These are phyloP conservation scores for Colletotrichum tabaci DNA, from an alignment of 2,329 filamentous ascomycete genomes.

Conservation along the genomic window DNA sequence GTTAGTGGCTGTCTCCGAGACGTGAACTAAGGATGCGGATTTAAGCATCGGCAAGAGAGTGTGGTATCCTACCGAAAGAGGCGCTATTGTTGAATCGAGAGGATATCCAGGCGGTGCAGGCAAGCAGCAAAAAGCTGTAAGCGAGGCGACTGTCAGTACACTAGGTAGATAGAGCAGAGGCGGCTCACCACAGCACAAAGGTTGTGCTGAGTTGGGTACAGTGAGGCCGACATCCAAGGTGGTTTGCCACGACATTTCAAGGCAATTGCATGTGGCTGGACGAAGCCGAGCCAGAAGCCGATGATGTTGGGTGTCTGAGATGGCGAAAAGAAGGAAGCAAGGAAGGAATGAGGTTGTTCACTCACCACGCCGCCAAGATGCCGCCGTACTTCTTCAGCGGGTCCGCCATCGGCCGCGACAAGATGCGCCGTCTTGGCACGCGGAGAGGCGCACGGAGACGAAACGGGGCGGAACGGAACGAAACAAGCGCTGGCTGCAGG, in stretches of 20 bases:
- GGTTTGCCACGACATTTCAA: too few relatives aligned
- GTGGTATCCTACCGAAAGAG: slow-evolving; percentile 51
- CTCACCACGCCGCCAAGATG: slow-evolving; percentile 41
- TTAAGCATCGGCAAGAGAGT: neutral
- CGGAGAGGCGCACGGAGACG: slow-evolving; percentile 5
- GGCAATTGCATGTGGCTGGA: neutral
- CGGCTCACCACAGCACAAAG: neutral
- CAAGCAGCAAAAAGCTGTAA: slow-evolving; percentile 25
- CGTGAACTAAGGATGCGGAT: neutral
- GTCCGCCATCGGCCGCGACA: slow-evolving; percentile 34
- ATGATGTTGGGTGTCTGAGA: neutral
- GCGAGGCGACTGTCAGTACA: slow-evolving; percentile 4
- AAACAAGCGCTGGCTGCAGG: neutral
- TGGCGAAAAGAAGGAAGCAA: neutral
- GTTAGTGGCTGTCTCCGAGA: neutral
- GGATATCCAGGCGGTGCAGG: slow-evolving; percentile 46
- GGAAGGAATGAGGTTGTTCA: slow-evolving; percentile 25
- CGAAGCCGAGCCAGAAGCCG: neutral
- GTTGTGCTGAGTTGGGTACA: neutral
- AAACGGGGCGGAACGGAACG: neutral
- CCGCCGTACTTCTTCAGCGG: slow-evolving; percentile 40
- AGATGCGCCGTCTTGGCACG: slow-evolving; percentile 28
- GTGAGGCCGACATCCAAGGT: neutral
- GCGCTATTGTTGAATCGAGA: slow-evolving; percentile 53
- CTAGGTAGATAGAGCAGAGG: neutral